Base-by-base conservation (phyloP, 371 early-diverging fungal species). In the Coemansia sp. region DNA sequence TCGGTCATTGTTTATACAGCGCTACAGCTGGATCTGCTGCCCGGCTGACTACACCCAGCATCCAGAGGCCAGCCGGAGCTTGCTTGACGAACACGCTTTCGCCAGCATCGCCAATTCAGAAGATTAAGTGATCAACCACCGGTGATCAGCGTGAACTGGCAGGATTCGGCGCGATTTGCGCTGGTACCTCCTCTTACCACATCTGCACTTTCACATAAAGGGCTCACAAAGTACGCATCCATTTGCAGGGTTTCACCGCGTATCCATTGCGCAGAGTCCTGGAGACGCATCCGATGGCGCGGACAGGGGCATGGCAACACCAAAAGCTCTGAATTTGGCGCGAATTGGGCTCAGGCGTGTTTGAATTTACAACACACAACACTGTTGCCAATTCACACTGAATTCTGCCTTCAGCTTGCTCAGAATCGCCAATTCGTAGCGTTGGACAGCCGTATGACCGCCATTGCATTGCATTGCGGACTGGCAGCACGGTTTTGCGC, bases 201-300 rank as follows among this genome's bases (percentile, higher is more conserved):
- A 10, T 47, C 47, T 47, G 47, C 47, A 20, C 47, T 47, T 1
- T 47, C 20, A 47, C 20, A 16, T 47, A 20, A 16, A 47, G 47
- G 47, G 47, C 47, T 47, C n/a, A 47, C n/a, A 47, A 47, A 47
- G 47, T 47, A 47, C 16, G 47, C 1, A 47, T 47, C 47, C 47
- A 47, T 47, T 47, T 10, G 20, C 9, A 20, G 47, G 9, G 47
- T 8, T 47, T 7, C 16, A 2, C 9, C n/a, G 47, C 20, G 47
- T 16, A 47, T 47, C 47, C 47, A 47, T 47, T 8, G 47, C 38
- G 38, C 8, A 4, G 47, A 9, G 9, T 9, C 20, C n/a, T 47
- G n/a, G n/a, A 9, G 20, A 10, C 47, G 47, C n/a, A 47, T 47
- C 47, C 47, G 26, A 47, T 47, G 1, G n/a, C 16, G n/a, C 20